Evolutionary conservation across 192 early-diverging fungal species (phyloP).

Genomic region (Coemansia guatemalensis): DNA sequence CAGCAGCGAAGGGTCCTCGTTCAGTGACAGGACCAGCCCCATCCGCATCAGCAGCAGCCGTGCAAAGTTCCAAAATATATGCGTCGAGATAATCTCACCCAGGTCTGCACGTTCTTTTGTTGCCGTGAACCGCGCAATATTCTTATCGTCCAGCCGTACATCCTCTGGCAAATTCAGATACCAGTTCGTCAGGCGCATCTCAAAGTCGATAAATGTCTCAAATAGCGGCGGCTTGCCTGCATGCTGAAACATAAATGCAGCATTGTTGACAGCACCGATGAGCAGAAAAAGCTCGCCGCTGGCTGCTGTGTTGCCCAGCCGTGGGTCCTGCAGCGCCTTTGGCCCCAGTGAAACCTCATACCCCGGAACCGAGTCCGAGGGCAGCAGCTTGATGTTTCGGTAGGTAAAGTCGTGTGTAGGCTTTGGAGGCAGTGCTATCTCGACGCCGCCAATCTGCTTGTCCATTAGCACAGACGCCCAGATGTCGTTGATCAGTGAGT

Average conservation of each 20-base stretch:
- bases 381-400: slow-evolving; percentile 25
- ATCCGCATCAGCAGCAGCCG: slow-evolving; percentile 51
- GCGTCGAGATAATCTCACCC: slow-evolving; percentile 49
- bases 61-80: slow-evolving; percentile 53
- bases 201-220: slow-evolving; percentile 46
- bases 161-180: slow-evolving; percentile 37
- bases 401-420: slow-evolving; percentile 50
- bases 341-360: slow-evolving; percentile 31
- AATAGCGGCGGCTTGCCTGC: slow-evolving; percentile 31
- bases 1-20: slow-evolving; percentile 44
- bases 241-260: slow-evolving; percentile 41
- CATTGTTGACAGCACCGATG: slow-evolving; percentile 47
- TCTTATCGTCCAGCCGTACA: slow-evolving; percentile 45
- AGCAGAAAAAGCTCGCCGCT: slow-evolving; percentile 45
- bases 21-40: slow-evolving; percentile 49
- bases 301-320: slow-evolving; percentile 42
- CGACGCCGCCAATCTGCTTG: slow-evolving; percentile 48
- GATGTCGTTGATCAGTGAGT: slow-evolving; percentile 53
- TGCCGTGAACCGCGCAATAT: slow-evolving; percentile 39
- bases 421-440: slow-evolving; percentile 34
- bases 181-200: slow-evolving; percentile 53
- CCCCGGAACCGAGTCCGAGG: slow-evolving; percentile 23
- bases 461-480: slow-evolving; percentile 53
- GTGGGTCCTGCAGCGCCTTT: slow-evolving; percentile 33
- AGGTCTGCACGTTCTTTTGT: slow-evolving; percentile 43